Percentiles rank a stretch among this genome's conserved stretches.
Evolutionary conservation across 441 rosid genomes (phyloP).

Genomic region (Euphorbia schlechtendalii): DNA sequence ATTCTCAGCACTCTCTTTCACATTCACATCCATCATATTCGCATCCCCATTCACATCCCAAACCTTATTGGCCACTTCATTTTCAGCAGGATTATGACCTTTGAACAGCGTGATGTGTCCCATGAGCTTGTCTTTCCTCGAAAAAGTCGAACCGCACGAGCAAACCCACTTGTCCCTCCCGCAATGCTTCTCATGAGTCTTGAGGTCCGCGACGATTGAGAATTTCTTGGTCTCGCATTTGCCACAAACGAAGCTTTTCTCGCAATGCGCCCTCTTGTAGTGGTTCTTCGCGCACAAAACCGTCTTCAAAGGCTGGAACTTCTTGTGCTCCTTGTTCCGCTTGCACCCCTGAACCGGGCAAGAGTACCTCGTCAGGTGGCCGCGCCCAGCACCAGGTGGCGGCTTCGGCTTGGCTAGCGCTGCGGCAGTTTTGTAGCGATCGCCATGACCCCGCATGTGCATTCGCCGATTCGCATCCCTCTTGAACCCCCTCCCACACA

Average conservation of each 20-base stretch:
- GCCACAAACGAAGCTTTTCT: conserved; percentile 83
- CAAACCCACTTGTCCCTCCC: conserved; percentile 96
- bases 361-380: conserved; percentile 80
- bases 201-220: conserved; percentile 85
- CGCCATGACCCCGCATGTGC: conserved; percentile 99
- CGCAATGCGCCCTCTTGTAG: conserved; percentile 92
- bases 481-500: conserved; percentile 93
- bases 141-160: conserved; percentile 90
- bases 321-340: conserved; percentile 92
- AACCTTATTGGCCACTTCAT: conserved; percentile 32
- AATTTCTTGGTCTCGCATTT: conserved; percentile 89
- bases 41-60: conserved; percentile 31
- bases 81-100: conserved; percentile 85
- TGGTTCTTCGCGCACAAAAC: conserved; percentile 88
- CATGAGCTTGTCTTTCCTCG: conserved; percentile 93
- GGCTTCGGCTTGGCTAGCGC: conserved; percentile 84
- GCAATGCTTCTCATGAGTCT: conserved; percentile 96
- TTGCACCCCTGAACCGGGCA: conserved; percentile 88
- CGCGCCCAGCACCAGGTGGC: conserved; percentile 53
- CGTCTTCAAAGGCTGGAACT: conserved; percentile 91
- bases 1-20: conserved; percentile 51
- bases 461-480: conserved; percentile 87
- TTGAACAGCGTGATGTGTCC: conserved; percentile 91
- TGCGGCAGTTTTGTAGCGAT: conserved; percentile 86
- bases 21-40: conserved; percentile 42